Conservation (phyloP, 163 green algal species). For the Chlorella variabilis region DNA sequence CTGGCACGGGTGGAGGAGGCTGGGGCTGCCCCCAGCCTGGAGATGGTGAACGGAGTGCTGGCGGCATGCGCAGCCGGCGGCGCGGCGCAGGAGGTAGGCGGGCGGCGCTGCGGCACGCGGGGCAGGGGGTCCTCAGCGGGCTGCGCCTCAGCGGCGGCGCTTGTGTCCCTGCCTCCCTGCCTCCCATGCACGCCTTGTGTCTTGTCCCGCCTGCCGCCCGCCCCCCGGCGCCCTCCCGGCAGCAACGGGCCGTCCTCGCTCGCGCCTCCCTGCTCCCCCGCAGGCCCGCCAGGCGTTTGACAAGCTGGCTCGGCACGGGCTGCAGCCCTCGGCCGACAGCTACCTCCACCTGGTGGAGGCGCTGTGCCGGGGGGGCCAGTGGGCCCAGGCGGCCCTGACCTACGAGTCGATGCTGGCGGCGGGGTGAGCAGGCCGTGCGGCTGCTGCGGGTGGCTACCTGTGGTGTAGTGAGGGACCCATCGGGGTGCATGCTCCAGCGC, state of each 20-base stretch:
- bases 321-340: constrained; percentile 46
- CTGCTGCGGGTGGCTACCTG: background rate
- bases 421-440: constrained; percentile 1
- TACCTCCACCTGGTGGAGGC: constrained; percentile 43
- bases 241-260: no score
- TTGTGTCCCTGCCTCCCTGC: no score
- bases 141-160: no score
- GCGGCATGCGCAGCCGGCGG: background rate
- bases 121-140: no score
- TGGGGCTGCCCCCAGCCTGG: background rate
- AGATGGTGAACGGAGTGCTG: background rate
- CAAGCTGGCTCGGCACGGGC: constrained; percentile 34
- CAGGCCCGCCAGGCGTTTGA: constrained; percentile 51
- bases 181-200: no score
- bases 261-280: no score
- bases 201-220: no score
- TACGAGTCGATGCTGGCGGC: background rate
- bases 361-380: constrained; percentile 8
- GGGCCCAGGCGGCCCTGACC: background rate
- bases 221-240: no score
- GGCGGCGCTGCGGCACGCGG: no score
- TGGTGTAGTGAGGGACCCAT: no score
- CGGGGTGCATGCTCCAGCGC: no score
- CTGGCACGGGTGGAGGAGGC: background rate
- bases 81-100: background rate